Percentiles rank a stretch among this genome's conserved stretches.
These are phyloP conservation scores for Excoecaria agallocha DNA, from an alignment of 345 rosid genomes.

Conservation along the genomic window DNA sequence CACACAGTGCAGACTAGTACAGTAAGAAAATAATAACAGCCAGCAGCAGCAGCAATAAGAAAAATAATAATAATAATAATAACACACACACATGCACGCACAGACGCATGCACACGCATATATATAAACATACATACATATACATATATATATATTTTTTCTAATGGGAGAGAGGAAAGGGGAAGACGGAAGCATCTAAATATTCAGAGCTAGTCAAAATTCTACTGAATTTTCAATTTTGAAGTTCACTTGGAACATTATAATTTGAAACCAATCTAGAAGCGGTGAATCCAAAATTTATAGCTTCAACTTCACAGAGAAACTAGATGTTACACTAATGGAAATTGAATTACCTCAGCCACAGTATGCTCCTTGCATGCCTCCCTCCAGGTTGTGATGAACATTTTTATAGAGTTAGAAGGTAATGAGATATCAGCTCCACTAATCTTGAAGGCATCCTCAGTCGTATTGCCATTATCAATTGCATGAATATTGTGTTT, in stretches of 20 bases:
- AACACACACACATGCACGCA: no score
- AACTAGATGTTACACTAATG: neutral
- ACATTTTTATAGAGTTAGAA: conserved; percentile 42
- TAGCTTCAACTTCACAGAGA: neutral
- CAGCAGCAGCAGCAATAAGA: no score
- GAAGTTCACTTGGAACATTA: neutral
- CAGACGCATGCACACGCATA: no score
- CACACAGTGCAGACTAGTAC: conserved; percentile 1
- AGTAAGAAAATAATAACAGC: neutral
- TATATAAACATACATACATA: no score
- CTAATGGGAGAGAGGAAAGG: neutral
- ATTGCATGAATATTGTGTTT: conserved; percentile 7
- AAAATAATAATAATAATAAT: no score
- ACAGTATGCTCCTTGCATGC: conserved; percentile 59
- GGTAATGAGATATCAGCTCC: conserved; percentile 51
- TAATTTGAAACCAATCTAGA: neutral
- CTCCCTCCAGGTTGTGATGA: conserved; percentile 83
- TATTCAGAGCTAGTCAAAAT: neutral
- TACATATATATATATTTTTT: neutral
- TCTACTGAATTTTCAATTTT: neutral
- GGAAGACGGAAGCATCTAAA: neutral
- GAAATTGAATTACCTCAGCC: conserved; percentile 43
- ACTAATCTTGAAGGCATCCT: conserved; percentile 22
- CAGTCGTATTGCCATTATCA: conserved; percentile 27
- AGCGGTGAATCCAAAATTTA: no score